Conservation (phyloP, 345 rosid genomes). For the Melastoma malabathricum region DNA sequence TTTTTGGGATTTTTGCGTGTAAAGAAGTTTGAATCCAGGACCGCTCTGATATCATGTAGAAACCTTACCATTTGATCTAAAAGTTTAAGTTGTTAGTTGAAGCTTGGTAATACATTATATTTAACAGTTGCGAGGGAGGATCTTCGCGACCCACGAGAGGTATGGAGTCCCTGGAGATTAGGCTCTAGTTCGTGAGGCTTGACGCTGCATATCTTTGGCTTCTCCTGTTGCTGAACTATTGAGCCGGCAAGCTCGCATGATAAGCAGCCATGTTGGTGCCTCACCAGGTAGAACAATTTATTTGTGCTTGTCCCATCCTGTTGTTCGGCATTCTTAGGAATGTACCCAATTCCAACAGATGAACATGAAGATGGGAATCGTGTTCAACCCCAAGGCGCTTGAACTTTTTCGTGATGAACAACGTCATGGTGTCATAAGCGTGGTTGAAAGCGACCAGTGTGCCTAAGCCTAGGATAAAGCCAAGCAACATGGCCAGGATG, state of each 20-base stretch:
- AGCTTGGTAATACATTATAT: no score
- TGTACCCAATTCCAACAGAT: constrained; percentile 27
- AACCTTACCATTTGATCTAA: constrained; percentile 58
- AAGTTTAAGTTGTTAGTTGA: no score
- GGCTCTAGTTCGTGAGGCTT: constrained; percentile 85
- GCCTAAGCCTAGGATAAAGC: constrained; percentile 59
- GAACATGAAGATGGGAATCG: constrained; percentile 78
- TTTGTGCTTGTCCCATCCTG: not conserved
- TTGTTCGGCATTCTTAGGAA: not conserved
- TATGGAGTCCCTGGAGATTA: constrained; percentile 67
- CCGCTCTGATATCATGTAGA: no score
- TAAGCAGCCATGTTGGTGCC: constrained; percentile 81
- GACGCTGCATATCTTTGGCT: constrained; percentile 81
- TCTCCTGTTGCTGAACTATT: constrained; percentile 72
- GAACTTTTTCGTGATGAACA: constrained; percentile 69
- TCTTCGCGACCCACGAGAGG: constrained; percentile 50
- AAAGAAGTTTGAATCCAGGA: no score
- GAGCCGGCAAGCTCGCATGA: constrained; percentile 88
- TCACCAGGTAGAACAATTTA: constrained; percentile 44
- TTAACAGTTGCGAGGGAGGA: constrained; percentile 68
- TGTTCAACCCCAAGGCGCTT: constrained; percentile 79
- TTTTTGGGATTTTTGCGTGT: no score
- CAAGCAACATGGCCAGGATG: constrained; percentile 82
- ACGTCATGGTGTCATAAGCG: constrained; percentile 49
- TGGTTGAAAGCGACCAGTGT: constrained; percentile 54